phyloP scores from a whole-genome alignment of 2,329 filamentous ascomycete genomes.

The Hymenoscyphus albidus region DNA sequence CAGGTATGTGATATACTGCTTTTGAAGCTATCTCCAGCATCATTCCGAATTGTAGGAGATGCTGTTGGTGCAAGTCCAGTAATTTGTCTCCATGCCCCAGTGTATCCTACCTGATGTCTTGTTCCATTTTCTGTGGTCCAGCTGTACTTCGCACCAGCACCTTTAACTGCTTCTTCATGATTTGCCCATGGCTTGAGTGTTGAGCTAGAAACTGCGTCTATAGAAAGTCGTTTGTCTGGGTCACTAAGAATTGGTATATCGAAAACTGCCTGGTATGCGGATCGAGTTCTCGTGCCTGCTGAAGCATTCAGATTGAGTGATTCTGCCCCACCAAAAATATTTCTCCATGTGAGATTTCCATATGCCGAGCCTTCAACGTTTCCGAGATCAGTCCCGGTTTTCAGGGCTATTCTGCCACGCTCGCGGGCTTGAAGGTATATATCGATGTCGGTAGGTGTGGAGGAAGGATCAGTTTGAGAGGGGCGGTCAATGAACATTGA shows the following conservation, averaged over 20 bases:
- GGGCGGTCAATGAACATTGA: constrained; percentile 79
- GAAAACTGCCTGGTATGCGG: constrained; percentile 83
- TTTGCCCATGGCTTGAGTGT: constrained; percentile 91
- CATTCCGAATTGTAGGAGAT: constrained; percentile 74
- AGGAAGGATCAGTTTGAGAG: constrained; percentile 62
- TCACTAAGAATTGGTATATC: constrained; percentile 80
- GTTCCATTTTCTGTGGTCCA: constrained; percentile 66
- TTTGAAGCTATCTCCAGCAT: constrained; percentile 90
- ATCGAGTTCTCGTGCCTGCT: constrained; percentile 83
- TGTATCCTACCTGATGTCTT: constrained; percentile 75
- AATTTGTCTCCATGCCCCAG: constrained; percentile 80
- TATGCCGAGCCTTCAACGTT: constrained; percentile 94
- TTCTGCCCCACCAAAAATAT: constrained; percentile 92
- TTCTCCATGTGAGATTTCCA: constrained; percentile 79
- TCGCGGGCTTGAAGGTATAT: constrained; percentile 76
- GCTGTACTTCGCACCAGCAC: constrained; percentile 69
- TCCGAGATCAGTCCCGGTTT: constrained; percentile 91
- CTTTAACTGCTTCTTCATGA: constrained; percentile 84
- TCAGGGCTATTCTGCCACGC: constrained; percentile 77
- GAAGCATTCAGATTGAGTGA: constrained; percentile 83
- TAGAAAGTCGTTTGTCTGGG: constrained; percentile 72
- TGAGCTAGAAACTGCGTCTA: constrained; percentile 78
- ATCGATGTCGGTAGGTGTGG: constrained; percentile 73
- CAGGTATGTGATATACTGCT: constrained; percentile 80
- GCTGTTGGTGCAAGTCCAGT: constrained; percentile 73